phyloP scores from a whole-genome alignment of 2,329 filamentous ascomycete species.

The Diplodia scrobiculata region DNA sequence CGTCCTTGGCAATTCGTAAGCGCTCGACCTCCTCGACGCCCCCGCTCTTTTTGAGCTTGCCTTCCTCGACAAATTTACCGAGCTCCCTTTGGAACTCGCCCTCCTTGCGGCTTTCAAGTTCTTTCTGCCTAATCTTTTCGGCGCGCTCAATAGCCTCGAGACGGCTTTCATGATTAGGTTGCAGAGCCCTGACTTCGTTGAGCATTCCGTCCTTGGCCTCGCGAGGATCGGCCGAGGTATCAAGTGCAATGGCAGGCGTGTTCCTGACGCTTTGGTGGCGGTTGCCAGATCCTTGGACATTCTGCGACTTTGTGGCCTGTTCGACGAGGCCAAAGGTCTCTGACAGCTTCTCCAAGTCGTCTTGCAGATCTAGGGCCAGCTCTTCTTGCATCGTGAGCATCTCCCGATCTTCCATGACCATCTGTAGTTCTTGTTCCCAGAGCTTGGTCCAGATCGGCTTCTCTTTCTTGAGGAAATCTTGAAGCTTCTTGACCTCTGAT shows the following conservation, averaged over 20 bases:
- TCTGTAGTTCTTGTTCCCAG: conserved; percentile 96
- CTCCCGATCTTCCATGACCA: conserved; percentile 93
- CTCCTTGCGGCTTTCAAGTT: conserved; percentile 72
- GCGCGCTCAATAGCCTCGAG: conserved; percentile 97
- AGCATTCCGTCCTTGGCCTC: conserved; percentile 89
- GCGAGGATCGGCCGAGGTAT: conserved; percentile 65
- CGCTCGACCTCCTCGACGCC: conserved; percentile 93
- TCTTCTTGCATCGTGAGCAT: conserved; percentile 96
- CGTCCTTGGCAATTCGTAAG: conserved; percentile 79
- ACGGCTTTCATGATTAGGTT: conserved; percentile 90
- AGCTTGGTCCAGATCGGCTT: conserved; percentile 99
- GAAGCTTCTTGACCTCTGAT: conserved; percentile 88
- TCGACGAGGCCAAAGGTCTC: conserved; percentile 95
- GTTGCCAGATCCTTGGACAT: conserved; percentile 65
- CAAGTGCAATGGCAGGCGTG: conserved; percentile 43
- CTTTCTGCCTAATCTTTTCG: conserved; percentile 85
- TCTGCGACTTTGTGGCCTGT: conserved; percentile 96
- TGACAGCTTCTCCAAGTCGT: conserved; percentile 91
- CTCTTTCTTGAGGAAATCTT: conserved; percentile 86
- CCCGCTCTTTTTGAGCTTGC: conserved; percentile 92
- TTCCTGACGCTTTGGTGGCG: conserved; percentile 54
- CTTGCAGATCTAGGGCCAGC: conserved; percentile 84
- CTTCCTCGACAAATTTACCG: conserved; percentile 79
- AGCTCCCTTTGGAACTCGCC: conserved; percentile 87
- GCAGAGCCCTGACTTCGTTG: conserved; percentile 87